Base-by-base conservation (phyloP, 1,139 yeast species). In the Geotrichum cucujoidarum region DNA sequence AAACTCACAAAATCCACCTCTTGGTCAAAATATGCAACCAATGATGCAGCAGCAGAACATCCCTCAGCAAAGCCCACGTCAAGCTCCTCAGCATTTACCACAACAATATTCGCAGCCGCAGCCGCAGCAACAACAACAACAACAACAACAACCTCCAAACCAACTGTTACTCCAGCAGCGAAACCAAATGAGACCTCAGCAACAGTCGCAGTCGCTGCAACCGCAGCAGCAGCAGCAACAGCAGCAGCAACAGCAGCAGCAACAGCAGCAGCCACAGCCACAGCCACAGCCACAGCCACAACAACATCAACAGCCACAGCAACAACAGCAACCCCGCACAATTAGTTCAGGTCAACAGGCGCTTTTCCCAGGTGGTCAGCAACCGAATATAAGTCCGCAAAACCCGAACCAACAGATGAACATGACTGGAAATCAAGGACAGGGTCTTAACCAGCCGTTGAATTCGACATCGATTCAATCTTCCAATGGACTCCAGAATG, bases 261-360 rank as follows among this genome's bases (percentile, higher is more conserved):
- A 13, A 10, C 41, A 25, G 4, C 24, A 8, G 25, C 37, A 21
- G 24, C 24, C 13, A 18, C 37, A 34, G 17, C 32, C 18, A 10
- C 41, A 37, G 21, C 32, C 17, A 24, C 41, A 37, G 14, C 32
- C 17, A n/a, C 41, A 27, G 18, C 45, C 40, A 14, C 48, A 39
- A 14, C 25, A 29, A 29, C 43, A 39, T 14, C 35, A 18, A 29
- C 25, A 20, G 10, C 27, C 16, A 16, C 43, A 27, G 20, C 25
- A 17, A 8, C 24, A 14, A 25, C 55, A 44, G 36, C 50, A 52
- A 13, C 48, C 46, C 5, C 49, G 36, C 7, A 13, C 10, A 33
- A 4, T 16, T 33, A 16, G n/a, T n/a, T n/a, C n/a, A n/a, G n/a
- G n/a, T n/a, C n/a, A n/a, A n/a, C n/a, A n/a, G n/a, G n/a, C n/a